Evolutionary conservation across 305 asterid species (phyloP).

Genomic region (Caryopteris hybrid): DNA sequence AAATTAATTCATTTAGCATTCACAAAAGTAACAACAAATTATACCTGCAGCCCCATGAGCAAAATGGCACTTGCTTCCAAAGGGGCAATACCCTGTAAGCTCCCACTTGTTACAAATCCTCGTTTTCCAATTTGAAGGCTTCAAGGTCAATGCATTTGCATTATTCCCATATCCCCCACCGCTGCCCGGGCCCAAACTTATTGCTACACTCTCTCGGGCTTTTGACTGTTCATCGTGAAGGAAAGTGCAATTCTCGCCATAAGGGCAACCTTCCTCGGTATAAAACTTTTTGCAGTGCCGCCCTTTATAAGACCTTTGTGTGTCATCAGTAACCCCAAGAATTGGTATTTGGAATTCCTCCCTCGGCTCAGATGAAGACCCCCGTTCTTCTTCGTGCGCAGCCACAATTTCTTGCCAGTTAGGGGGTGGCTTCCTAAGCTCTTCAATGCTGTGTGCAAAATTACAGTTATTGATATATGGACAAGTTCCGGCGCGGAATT

Average conservation of each 20-base stretch:
- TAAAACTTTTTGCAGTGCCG: conserved; percentile 80
- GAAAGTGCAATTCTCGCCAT: conserved; percentile 81
- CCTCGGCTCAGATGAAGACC: conserved; percentile 46
- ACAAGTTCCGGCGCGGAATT: conserved; percentile 71
- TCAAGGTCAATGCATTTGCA: conserved; percentile 36
- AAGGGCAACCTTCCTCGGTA: conserved; percentile 87
- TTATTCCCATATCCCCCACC: conserved; percentile 46
- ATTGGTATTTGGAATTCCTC: conserved; percentile 82
- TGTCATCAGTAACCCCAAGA: conserved; percentile 50
- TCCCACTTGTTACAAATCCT: conserved; percentile 96
- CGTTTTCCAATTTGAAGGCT: conserved; percentile 89
- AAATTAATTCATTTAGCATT: not conserved
- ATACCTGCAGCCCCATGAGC: conserved; percentile 78
- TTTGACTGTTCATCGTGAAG: conserved; percentile 82
- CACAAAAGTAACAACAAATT: not conserved
- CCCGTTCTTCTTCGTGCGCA: conserved; percentile 58
- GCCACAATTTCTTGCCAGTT: conserved; percentile 89
- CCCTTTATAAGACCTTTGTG: conserved; percentile 73
- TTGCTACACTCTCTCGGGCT: conserved; percentile 78
- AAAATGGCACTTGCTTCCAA: conserved; percentile 90
- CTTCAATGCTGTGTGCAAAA: conserved; percentile 78
- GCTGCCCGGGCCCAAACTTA: conserved; percentile 66
- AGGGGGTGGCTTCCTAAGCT: conserved; percentile 82
- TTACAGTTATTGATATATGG: conserved; percentile 77
- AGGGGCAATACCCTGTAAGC: conserved; percentile 90